A percentile compares a stretch with the other conserved stretches of the same genome.
These are phyloP conservation scores for Jackrogersella multiformis DNA, from an alignment of 495 filamentous ascomycete species.

Conservation along the genomic window DNA sequence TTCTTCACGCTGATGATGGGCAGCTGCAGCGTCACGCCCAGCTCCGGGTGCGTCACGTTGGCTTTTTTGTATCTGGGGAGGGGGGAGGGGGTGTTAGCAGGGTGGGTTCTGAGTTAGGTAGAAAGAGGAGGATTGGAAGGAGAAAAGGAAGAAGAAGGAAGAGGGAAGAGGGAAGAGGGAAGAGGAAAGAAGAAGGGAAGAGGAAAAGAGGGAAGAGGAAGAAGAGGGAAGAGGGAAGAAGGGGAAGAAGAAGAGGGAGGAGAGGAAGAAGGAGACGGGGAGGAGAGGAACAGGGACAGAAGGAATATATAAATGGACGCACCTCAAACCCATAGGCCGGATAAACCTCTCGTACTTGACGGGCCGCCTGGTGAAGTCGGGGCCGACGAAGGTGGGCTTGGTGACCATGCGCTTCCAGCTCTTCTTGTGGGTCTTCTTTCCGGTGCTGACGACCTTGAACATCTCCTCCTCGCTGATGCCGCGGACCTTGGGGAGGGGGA, in stretches of 20 bases:
- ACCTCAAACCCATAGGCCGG: conserved; percentile 36
- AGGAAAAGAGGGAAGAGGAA: not conserved
- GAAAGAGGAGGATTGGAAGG: not conserved
- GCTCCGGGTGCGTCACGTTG: conserved; percentile 88
- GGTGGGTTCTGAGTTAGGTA: not conserved
- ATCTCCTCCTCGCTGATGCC: conserved; percentile 98
- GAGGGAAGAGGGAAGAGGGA: too few species aligned
- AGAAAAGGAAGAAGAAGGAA: too few species aligned
- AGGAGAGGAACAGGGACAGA: too few species aligned
- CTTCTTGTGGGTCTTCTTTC: conserved; percentile 68
- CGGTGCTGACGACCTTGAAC: conserved; percentile 98
- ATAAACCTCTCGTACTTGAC: conserved; percentile 96
- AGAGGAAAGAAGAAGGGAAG: too few species aligned
- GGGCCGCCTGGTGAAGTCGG: conserved; percentile 88
- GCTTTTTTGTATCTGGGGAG: conserved; percentile 92
- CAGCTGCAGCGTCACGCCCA: conserved; percentile 89
- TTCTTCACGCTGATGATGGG: conserved; percentile 97
- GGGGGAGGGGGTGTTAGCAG: conserved; percentile 72
- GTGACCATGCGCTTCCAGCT: conserved; percentile 97
- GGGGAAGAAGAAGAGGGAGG: conserved; percentile 68
- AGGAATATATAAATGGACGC: not conserved
- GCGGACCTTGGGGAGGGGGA: conserved; percentile 92
- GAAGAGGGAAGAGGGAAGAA: not conserved
- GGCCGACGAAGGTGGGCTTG: conserved; percentile 72
- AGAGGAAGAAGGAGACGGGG: not conserved